These are phyloP conservation scores for Aureobasidium sp. DNA, from an alignment of 2,329 filamentous ascomycete genomes.

Conservation along the genomic window DNA sequence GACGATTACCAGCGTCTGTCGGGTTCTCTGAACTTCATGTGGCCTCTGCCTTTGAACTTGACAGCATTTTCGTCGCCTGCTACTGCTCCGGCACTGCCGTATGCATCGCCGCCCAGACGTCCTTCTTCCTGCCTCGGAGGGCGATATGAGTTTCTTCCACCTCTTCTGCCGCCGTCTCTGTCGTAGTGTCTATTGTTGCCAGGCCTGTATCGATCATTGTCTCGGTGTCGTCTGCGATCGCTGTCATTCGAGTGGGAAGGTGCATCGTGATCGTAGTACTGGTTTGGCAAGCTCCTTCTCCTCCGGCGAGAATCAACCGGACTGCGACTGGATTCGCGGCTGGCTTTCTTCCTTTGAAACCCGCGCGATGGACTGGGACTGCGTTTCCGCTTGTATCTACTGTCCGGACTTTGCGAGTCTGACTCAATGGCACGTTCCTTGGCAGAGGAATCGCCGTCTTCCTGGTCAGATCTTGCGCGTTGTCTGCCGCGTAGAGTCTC, in stretches of 20 bases:
- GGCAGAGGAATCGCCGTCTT: slow-evolving; percentile 21
- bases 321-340: slow-evolving; percentile 7
- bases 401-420: slow-evolving; percentile 22
- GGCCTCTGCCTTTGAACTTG: slow-evolving; percentile 36
- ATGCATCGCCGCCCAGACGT: slow-evolving; percentile 30
- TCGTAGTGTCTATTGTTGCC: slow-evolving; percentile 15
- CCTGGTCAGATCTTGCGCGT: slow-evolving; percentile 25
- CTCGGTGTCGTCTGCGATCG: slow-evolving; percentile 23
- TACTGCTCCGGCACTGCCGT: slow-evolving; percentile 21
- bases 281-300: slow-evolving; percentile 34
- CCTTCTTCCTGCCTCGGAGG: slow-evolving; percentile 33
- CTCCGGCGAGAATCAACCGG: slow-evolving; percentile 22
- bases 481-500: slow-evolving; percentile 32
- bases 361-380: slow-evolving; percentile 25
- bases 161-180: slow-evolving; percentile 19
- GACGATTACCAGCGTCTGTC: slow-evolving; percentile 16
- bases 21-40: slow-evolving; percentile 34
- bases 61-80: slow-evolving; percentile 27
- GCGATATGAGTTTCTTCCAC: slow-evolving; percentile 28
- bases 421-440: slow-evolving; percentile 26
- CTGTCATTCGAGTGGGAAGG: slow-evolving; percentile 15
- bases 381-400: slow-evolving; percentile 31
- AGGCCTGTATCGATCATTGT: slow-evolving; percentile 19
- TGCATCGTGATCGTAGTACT: slow-evolving; percentile 27
- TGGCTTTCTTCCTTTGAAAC: slow-evolving; percentile 22